These are phyloP conservation scores for Loxodes magnus DNA, from an alignment of 73 alveolate genomes.

Conservation along the genomic window DNA sequence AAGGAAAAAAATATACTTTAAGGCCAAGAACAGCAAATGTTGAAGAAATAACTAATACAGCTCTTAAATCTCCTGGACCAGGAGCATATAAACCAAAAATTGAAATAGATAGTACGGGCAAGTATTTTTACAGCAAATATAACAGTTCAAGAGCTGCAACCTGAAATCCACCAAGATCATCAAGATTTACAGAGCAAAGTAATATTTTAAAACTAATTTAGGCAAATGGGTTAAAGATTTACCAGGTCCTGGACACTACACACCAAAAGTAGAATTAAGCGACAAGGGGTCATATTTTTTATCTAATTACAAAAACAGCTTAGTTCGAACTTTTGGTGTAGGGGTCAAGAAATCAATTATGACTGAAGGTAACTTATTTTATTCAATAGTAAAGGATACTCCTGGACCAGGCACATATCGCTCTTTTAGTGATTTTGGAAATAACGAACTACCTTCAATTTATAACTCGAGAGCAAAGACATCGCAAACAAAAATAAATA, in stretches of 20 bases:
- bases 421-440: constrained; percentile 68
- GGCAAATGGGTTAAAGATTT: no score
- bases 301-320: constrained; percentile 6
- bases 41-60: constrained; percentile 2
- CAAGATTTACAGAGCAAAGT: no score
- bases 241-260: constrained; percentile 19
- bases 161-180: no score
- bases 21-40: no score
- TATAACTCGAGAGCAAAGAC: no score
- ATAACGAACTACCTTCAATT: no score
- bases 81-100: constrained; percentile 9
- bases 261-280: background rate
- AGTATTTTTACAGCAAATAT: constrained; percentile 7
- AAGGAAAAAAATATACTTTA: constrained; percentile 23
- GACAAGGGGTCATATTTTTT: constrained; percentile 5
- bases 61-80: constrained; percentile 12
- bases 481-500: no score
- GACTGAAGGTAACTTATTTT: no score
- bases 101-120: background rate
- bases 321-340: background rate
- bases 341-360: no score
- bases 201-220: no score
- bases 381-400: no score
- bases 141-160: background rate
- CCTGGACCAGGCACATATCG: constrained; percentile 92